phyloP scores from a whole-genome alignment of 73 alveolate genomes.

The Paramecium tetraurelia region DNA sequence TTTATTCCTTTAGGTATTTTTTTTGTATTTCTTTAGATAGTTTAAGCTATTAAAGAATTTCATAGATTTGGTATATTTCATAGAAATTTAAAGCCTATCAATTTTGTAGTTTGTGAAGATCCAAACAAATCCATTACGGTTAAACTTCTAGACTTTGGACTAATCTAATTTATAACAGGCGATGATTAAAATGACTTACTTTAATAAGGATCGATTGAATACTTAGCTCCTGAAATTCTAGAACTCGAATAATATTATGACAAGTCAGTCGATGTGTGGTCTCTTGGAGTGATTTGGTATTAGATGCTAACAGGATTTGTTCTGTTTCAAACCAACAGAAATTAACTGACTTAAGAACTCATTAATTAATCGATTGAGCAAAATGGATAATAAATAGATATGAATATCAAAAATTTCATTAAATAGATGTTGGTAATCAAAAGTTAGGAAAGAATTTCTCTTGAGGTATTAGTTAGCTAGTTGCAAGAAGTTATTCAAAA shows the following conservation, averaged over 20 bases:
- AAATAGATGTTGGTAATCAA: background rate
- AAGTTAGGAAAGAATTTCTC: background rate
- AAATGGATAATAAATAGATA: background rate
- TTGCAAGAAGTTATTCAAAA: background rate
- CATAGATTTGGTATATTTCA: background rate
- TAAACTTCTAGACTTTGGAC: background rate
- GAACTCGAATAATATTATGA: background rate
- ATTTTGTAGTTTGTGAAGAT: background rate
- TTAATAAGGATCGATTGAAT: background rate
- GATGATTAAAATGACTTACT: background rate
- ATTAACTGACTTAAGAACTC: background rate
- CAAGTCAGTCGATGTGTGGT: background rate
- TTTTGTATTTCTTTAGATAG: background rate
- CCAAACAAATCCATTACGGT: background rate
- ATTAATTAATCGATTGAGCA: background rate
- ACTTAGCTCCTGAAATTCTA: background rate
- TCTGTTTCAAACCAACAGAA: background rate
- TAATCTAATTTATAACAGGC: background rate
- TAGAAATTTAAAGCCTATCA: background rate
- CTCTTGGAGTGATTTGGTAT: background rate
- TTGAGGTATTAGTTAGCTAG: background rate
- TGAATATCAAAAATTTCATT: background rate
- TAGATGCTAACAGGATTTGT: background rate
- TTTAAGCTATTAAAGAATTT: background rate
- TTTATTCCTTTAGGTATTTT: background rate